Evolutionary conservation across 176 grass and related monocot species (phyloP), one percentile per base, ranked within the genome.

Genomic region (Urochloa ruziziensis): DNA sequence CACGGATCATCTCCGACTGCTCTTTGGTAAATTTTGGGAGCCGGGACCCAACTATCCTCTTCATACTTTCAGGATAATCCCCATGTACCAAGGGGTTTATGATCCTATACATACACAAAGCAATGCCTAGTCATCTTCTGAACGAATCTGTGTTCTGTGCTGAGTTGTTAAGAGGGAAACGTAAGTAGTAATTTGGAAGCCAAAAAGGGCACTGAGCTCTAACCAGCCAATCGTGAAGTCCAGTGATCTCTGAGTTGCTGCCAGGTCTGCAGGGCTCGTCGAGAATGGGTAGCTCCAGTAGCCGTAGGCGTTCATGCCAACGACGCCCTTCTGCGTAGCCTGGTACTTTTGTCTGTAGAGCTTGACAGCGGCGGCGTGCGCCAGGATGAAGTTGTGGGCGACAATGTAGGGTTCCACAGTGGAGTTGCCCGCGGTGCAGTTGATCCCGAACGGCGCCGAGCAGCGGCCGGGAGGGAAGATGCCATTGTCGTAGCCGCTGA

Each of bases 61-160:
- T 94, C 95, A 97, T 94, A 37, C 91, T 73, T 24, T 82, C 64
- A 10, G 95, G 95, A 34, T 97, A 97, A 30, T 94, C 90, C 73
- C 95, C 95, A 28, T 88, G 73, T 10, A 97, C 92, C 68, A 97
- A 77, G 18, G 95, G 95, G 32, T 93, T 71, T 65, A 88, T 24
- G 40, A 93, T 80, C 88, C 95, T 93, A n/a, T n/a, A n/a, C n/a
- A n/a, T n/a, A 24, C 47, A 70, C 29, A 70, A 32, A 25, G 27
- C 10, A 37, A 35, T 27, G n/a, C n/a, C n/a, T n/a, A 24, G 14
- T 14, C 39, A 82, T 34, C 6, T 56, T 42, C 3, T 13, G 1
- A 21, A 33, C n/a, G n/a, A n/a, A n/a, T n/a, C n/a, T n/a, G n/a
- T n/a, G n/a, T n/a, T n/a, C n/a, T n/a, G n/a, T n/a, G n/a, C n/a